These are phyloP conservation scores for Backusella macrospora DNA, from an alignment of 192 early-diverging fungal genomes.

Conservation along the genomic window DNA sequence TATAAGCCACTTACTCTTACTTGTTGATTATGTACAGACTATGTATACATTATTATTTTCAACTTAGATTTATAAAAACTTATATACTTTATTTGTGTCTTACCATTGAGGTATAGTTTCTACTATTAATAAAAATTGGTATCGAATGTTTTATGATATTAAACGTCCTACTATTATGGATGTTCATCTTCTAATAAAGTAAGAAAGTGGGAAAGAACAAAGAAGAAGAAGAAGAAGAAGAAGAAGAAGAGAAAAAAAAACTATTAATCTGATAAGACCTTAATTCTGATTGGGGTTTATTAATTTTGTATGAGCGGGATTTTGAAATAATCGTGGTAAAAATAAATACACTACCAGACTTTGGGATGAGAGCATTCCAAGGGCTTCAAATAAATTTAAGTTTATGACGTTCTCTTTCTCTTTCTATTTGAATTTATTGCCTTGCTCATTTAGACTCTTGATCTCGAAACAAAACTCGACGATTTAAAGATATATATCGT, in stretches of 20 bases:
- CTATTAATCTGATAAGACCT: too few relatives aligned
- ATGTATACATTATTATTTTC: background rate
- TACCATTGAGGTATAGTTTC: background rate
- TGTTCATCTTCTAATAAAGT: background rate
- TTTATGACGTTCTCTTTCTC: too few relatives aligned
- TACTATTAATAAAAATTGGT: background rate
- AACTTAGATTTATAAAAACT: background rate
- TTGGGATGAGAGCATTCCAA: too few relatives aligned
- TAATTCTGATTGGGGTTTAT: too few relatives aligned
- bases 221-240: background rate
- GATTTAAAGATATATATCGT: too few relatives aligned
- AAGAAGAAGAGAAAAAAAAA: background rate
- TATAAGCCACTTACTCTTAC: background rate
- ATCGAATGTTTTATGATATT: conserved; percentile 5
- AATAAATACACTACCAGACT: too few relatives aligned
- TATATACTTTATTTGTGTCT: background rate
- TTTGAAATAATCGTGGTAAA: too few relatives aligned
- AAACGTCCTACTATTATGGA: conserved; percentile 4
- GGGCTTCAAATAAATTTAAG: too few relatives aligned
- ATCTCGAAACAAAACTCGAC: too few relatives aligned
- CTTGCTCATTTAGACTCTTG: too few relatives aligned
- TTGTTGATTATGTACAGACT: conserved; percentile 5
- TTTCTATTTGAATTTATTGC: too few relatives aligned
- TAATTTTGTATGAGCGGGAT: too few relatives aligned
- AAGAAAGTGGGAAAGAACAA: background rate